Evolutionary conservation across 176 grass and related monocot species (phyloP), one percentile per base, ranked within the genome.

Genomic region (Tillandsia leiboldiana): DNA sequence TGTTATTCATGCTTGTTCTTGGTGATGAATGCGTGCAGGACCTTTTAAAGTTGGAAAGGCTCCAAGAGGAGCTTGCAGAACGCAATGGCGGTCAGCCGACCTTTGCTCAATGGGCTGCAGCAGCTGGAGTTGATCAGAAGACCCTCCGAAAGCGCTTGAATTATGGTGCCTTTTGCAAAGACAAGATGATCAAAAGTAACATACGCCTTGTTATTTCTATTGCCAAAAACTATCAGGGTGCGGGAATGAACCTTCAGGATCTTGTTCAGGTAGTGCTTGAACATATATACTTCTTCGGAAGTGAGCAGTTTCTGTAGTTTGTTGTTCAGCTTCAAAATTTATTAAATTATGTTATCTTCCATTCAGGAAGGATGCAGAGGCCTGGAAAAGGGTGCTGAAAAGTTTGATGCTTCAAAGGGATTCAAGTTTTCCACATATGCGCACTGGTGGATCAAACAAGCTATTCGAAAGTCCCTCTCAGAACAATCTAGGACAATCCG

Each of bases 341-440:
- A 42, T 6, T 42, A 54, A 59, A 83, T 74, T 9, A 58, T 69
- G 14, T 5, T 42, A 7, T 73, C 12, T 66, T 11, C n/a, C 49
- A 63, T 70, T 28, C 72, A 97, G 89, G 87, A 92, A 78, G 89
- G 94, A 42, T 90, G 91, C 64, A 79, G 82, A 52, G 94, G 94
- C 47, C 82, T 97, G 12, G 72, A 83, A 70, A 83, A 77, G 56
- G 89, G 79, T 9, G 86, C 83, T 15, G 94, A 97, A 77, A 97
- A 90, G 51, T 97, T 97, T 85, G 94, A 97, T 62, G 86, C 74
- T 63, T 85, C 82, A 0, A 97, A 87, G 77, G 94, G 94, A 75
- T 97, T 97, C 72, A 92, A 88, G 52, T 97, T 92, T 62, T 97
- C 94, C 11, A 97, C 94, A 12, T 97, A 97, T 79, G 86, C 86